These are phyloP conservation scores for Mycena haematopus DNA, from an alignment of 768 basidiomycete genomes.

Conservation along the genomic window DNA sequence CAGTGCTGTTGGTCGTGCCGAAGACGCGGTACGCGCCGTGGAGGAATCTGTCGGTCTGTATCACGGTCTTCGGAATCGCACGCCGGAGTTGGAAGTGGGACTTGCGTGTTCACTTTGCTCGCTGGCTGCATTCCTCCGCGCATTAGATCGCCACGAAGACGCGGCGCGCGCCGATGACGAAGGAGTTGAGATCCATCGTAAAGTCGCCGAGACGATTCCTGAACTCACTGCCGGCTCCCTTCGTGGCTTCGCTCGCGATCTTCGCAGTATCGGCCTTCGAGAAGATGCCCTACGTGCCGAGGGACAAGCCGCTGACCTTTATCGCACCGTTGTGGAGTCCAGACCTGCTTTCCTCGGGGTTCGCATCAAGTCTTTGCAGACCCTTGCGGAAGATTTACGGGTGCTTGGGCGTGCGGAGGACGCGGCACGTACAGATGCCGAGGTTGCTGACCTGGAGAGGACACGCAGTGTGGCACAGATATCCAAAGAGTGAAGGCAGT, in stretches of 20 bases:
- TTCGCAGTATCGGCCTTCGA: conserved; percentile 4
- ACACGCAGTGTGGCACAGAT: too few species aligned
- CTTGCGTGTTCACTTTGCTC: too few species aligned
- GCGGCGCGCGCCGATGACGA: conserved; percentile 4
- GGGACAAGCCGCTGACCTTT: conserved; percentile 1
- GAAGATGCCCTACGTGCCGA: conserved; percentile 9
- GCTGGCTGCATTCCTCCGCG: conserved; percentile 2
- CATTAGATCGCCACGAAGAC: neutral
- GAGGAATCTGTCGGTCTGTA: too few species aligned
- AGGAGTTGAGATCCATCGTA: conserved; percentile 1
- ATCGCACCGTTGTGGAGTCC: neutral
- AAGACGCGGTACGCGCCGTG: too few species aligned
- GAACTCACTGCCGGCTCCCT: conserved; percentile 2
- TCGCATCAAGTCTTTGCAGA: conserved; percentile 5
- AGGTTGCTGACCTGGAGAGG: conserved; percentile 9
- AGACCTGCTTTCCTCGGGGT: neutral
- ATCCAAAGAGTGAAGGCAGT: too few species aligned
- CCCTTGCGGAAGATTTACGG: conserved; percentile 12
- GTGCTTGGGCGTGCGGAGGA: conserved; percentile 5
- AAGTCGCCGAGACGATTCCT: conserved; percentile 1
- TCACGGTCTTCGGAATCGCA: too few species aligned
- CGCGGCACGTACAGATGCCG: conserved; percentile 10
- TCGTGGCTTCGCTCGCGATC: neutral
- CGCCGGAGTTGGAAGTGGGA: too few species aligned
- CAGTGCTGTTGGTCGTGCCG: too few species aligned